These are phyloP conservation scores for Diaporthe ampelina DNA, from an alignment of 2,329 filamentous ascomycete species.

Conservation along the genomic window DNA sequence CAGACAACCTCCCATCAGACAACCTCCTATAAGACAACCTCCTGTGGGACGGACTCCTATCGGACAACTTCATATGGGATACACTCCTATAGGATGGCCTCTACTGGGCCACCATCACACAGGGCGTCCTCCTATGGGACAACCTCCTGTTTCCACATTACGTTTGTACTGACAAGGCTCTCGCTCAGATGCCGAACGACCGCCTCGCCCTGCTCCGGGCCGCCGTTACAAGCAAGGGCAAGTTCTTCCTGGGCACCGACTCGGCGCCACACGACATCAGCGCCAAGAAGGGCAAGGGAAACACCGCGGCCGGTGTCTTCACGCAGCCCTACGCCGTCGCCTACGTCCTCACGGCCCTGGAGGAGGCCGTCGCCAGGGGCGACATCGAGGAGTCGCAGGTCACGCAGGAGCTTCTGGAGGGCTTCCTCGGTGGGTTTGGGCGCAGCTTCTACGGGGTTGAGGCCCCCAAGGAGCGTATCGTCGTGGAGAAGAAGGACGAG, in stretches of 20 bases:
- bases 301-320: constrained; percentile 81
- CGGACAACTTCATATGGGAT: too few relatives aligned
- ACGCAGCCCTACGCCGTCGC: constrained; percentile 78
- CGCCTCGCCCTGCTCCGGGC: constrained; percentile 79
- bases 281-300: constrained; percentile 70
- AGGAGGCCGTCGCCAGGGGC: constrained; percentile 70
- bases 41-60: too few relatives aligned
- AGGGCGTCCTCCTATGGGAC: too few relatives aligned
- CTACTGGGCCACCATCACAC: too few relatives aligned
- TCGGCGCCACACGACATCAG: constrained; percentile 74
- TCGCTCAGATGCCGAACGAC: constrained; percentile 64
- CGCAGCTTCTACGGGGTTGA: constrained; percentile 69
- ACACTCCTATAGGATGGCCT: too few relatives aligned
- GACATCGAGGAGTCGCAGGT: constrained; percentile 66
- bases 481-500: constrained; percentile 68
- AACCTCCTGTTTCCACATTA: too few relatives aligned
- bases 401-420: constrained; percentile 66
- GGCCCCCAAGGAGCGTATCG: constrained; percentile 67
- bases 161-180: not conserved
- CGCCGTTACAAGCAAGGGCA: constrained; percentile 69
- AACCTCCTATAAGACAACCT: too few relatives aligned
- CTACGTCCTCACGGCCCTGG: constrained; percentile 70
- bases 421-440: constrained; percentile 67
- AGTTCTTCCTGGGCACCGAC: constrained; percentile 82
- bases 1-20: too few relatives aligned